Percentiles rank a stretch among this genome's conserved stretches.
phyloP scores from a whole-genome alignment of 768 basidiomycete genomes.

The Pleurotus tuoliensis region DNA sequence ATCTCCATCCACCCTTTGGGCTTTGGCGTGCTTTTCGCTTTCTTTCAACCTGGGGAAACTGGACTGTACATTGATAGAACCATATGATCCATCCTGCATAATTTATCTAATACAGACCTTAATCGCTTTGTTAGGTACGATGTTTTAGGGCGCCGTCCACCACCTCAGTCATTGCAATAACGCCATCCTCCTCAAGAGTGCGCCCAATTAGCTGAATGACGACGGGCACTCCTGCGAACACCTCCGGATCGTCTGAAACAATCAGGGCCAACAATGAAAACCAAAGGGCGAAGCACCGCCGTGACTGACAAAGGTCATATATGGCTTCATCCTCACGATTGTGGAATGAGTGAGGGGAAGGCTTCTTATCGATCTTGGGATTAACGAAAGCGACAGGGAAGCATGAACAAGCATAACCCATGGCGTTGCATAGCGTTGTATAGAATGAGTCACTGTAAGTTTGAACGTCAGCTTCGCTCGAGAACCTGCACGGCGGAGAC shows the following conservation, averaged over 20 bases:
- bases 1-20: not conserved
- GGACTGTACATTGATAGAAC: not conserved
- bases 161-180: conserved; percentile 66
- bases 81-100: not conserved
- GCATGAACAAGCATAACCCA: conserved; percentile 61
- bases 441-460: conserved; percentile 41
- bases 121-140: not conserved
- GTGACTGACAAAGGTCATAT: conserved; percentile 50
- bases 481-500: conserved; percentile 14
- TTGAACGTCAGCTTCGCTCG: conserved; percentile 4
- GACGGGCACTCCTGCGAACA: conserved; percentile 56
- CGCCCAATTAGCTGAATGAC: conserved; percentile 64
- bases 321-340: conserved; percentile 41
- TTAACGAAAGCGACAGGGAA: conserved; percentile 67
- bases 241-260: conserved; percentile 50
- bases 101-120: not conserved
- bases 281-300: not conserved
- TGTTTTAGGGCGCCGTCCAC: conserved; percentile 51
- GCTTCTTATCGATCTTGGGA: conserved; percentile 44
- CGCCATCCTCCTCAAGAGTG: conserved; percentile 72
- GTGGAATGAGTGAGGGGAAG: conserved; percentile 43
- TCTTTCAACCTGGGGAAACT: not conserved
- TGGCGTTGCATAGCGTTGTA: conserved; percentile 61
- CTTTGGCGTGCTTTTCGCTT: too few relatives aligned
- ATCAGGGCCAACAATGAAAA: not conserved